Base-by-base conservation (phyloP, 1,139 yeast genomes). In the Scheffersomyces illinoinensis region DNA sequence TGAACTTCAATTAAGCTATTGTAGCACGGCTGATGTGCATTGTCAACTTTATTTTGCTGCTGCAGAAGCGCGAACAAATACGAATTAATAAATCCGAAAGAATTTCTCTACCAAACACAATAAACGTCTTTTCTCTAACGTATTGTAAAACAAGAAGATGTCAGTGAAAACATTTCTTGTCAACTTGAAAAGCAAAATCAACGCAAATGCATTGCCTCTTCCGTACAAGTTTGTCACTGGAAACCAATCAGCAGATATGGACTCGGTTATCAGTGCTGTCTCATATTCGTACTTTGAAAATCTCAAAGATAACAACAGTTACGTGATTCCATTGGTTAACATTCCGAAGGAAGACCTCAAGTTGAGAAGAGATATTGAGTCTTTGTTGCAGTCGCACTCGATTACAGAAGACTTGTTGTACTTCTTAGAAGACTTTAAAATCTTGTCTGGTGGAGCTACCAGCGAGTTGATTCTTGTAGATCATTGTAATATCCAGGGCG, bases 181-280 rank as follows among this genome's bases (percentile, higher is more conserved):
- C 17, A 59, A 60, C n/a, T 61, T 76, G 33, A 72, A 66, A 59
- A 61, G 58, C 24, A 59, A 64, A 46, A 55, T 73, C 19, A 68
- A 66, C 5, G 49, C 66, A 17, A 62, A 60, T 0, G 49, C 65
- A 5, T 47, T 66, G 18, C 56, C 58, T 12, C 8, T 47, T 3
- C 75, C 77, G 43, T 66, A 78, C 50, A 67, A 71, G 48, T 74
- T 91, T 52, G 96, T 91, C 1, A 81, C 92, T 0, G 98, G 98
- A 0, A 93, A 93, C 69, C 96, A 92, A 69, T 86, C 96, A 0
- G 85, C 86, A 24, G 97, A 93, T 72, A 77, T 93, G 75, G 99
- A 93, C 72, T 93, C 98, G 0, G 90, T 93, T 50, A 83, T 91
- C 1, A 82, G 89, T 61, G 89, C 97, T 0, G 76, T 95, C 6